These are phyloP conservation scores for Venturia carpophila DNA, from an alignment of 2,329 filamentous ascomycete genomes.

Conservation along the genomic window DNA sequence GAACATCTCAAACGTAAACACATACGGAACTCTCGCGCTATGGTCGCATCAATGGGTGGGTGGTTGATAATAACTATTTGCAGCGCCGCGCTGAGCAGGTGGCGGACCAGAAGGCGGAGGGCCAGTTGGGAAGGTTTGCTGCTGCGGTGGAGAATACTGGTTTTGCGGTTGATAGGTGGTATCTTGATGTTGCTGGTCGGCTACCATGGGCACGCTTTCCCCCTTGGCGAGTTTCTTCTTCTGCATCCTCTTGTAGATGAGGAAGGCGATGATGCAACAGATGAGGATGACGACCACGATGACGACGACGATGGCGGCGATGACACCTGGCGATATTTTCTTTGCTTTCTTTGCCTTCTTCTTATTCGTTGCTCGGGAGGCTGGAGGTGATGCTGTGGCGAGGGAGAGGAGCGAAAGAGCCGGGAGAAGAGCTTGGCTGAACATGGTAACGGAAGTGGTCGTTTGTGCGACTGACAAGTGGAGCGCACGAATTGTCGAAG, in stretches of 20 bases:
- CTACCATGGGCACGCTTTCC: neutral
- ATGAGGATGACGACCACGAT: neutral
- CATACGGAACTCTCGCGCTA: neutral
- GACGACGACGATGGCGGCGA: neutral
- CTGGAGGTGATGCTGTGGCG: neutral
- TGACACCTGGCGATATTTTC: neutral
- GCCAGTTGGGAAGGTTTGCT: neutral
- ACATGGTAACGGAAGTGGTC: neutral
- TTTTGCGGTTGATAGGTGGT: neutral
- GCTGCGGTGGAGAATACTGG: conserved; percentile 4
- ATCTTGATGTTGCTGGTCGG: neutral
- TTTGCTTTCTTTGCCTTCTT: neutral
- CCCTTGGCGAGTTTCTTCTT: neutral
- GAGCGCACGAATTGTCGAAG: neutral
- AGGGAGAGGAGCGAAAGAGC: neutral
- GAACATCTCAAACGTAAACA: neutral
- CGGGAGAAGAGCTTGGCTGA: neutral
- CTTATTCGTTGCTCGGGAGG: neutral
- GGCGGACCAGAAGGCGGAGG: neutral
- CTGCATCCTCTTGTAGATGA: conserved; percentile 1
- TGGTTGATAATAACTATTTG: neutral
- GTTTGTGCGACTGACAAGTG: neutral
- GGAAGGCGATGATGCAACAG: neutral
- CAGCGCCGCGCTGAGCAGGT: neutral
- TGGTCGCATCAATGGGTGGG: neutral